Percentiles rank a stretch among this genome's conserved stretches.
phyloP scores from a whole-genome alignment of 73 alveolate species.

The Tetrahymena thermophila region DNA sequence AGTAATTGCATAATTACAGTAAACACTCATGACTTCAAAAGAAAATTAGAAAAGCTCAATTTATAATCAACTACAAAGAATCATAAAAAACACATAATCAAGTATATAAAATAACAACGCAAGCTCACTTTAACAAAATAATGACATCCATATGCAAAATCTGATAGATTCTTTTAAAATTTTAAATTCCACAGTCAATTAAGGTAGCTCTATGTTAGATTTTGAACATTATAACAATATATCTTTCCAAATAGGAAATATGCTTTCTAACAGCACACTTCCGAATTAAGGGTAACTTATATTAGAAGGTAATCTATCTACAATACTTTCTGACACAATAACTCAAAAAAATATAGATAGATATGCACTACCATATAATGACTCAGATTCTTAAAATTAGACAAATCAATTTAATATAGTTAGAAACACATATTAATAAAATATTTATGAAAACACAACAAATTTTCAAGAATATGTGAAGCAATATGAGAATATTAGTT shows the following conservation, averaged over 20 bases:
- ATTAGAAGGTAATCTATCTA: neutral
- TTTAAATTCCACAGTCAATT: neutral
- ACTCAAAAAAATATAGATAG: neutral
- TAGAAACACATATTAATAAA: too few species aligned
- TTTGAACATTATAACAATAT: too few species aligned
- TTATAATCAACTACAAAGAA: neutral
- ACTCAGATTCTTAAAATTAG: neutral
- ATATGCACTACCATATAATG: neutral
- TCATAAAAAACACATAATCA: too few species aligned
- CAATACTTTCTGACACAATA: neutral
- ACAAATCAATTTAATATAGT: neutral
- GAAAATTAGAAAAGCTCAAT: neutral
- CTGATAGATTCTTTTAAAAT: neutral
- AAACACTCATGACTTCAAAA: neutral
- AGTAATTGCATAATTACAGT: neutral
- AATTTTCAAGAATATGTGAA: neutral
- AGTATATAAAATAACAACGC: too few species aligned
- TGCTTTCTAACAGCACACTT: neutral
- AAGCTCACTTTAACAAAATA: neutral
- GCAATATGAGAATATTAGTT: too few species aligned
- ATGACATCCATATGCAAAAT: neutral
- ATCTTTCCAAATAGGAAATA: neutral
- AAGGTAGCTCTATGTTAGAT: neutral
- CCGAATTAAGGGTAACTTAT: neutral
- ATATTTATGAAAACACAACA: neutral